These are phyloP conservation scores for Colletotrichum euphorbiae DNA, from an alignment of 2,329 filamentous ascomycete genomes.

Conservation along the genomic window DNA sequence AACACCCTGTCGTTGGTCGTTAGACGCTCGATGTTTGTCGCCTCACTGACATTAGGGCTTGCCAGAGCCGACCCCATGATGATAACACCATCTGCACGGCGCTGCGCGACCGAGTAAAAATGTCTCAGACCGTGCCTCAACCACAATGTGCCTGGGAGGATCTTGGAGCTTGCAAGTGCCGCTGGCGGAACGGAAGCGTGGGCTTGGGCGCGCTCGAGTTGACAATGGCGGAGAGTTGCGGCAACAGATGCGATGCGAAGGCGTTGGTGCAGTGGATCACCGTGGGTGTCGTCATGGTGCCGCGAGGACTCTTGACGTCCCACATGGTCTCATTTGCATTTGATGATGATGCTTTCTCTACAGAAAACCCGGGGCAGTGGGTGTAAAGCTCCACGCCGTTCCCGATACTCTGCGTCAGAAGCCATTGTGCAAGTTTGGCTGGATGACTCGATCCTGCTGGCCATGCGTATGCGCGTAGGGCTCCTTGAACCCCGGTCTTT, in stretches of 20 bases:
- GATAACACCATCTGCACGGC: constrained; percentile 44
- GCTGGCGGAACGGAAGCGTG: constrained; percentile 48
- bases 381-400: constrained; percentile 53
- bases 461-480: constrained; percentile 62
- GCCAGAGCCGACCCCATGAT: constrained; percentile 17
- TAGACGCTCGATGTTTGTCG: constrained; percentile 4
- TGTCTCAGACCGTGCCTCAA: constrained; percentile 58
- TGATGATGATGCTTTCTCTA: neutral
- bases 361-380: constrained; percentile 6
- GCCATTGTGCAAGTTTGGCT: constrained; percentile 61
- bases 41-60: constrained; percentile 19
- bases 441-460: constrained; percentile 61
- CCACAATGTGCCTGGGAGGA: constrained; percentile 55
- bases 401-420: constrained; percentile 51
- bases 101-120: constrained; percentile 63
- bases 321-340: neutral
- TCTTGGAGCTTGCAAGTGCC: constrained; percentile 49
- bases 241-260: constrained; percentile 19
- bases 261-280: constrained; percentile 25
- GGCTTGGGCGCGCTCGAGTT: constrained; percentile 20
- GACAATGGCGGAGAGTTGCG: constrained; percentile 11
- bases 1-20: constrained; percentile 13
- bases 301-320: constrained; percentile 9
- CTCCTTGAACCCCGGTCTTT: constrained; percentile 51
- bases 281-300: constrained; percentile 3